Percentiles rank a stretch among this genome's conserved stretches.
Conservation (phyloP, 202 grass and related monocot species). For the Panicum hallii region DNA sequence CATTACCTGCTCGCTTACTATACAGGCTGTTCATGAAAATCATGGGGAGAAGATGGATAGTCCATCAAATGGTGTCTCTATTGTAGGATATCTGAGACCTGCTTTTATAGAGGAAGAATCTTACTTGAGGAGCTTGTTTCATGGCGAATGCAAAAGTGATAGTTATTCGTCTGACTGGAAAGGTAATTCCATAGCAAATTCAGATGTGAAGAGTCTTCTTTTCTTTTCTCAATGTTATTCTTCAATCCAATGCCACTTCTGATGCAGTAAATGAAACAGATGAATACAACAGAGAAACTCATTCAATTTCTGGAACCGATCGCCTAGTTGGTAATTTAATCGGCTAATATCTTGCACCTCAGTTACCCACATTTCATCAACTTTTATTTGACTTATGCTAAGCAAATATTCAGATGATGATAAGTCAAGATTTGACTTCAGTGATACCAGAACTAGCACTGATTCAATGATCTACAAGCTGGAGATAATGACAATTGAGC, state of each 20-base stretch:
- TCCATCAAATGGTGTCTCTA: conserved; percentile 89
- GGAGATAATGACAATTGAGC: conserved; percentile 87
- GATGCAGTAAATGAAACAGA: conserved; percentile 54
- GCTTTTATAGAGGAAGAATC: conserved; percentile 87
- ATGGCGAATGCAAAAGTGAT: conserved; percentile 45
- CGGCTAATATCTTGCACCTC: conserved; percentile 37
- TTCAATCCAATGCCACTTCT: conserved; percentile 24
- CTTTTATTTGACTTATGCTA: conserved; percentile 29
- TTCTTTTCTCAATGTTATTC: neutral
- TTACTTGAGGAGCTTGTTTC: conserved; percentile 78
- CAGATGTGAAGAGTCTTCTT: neutral
- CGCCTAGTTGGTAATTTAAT: conserved; percentile 59
- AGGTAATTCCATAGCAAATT: conserved; percentile 46
- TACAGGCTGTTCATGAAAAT: conserved; percentile 69
- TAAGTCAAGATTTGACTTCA: conserved; percentile 61
- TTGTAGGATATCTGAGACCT: conserved; percentile 92
- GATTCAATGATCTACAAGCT: conserved; percentile 87
- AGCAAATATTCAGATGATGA: conserved; percentile 67
- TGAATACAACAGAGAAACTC: conserved; percentile 58
- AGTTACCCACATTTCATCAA: conserved; percentile 30
- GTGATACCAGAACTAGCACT: conserved; percentile 44
- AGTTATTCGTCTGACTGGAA: conserved; percentile 67
- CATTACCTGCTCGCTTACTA: conserved; percentile 30
- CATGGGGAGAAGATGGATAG: conserved; percentile 60
- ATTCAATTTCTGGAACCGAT: conserved; percentile 52